Conservation (phyloP, 1,284 basidiomycete genomes). For the Porogramme epimiltina region DNA sequence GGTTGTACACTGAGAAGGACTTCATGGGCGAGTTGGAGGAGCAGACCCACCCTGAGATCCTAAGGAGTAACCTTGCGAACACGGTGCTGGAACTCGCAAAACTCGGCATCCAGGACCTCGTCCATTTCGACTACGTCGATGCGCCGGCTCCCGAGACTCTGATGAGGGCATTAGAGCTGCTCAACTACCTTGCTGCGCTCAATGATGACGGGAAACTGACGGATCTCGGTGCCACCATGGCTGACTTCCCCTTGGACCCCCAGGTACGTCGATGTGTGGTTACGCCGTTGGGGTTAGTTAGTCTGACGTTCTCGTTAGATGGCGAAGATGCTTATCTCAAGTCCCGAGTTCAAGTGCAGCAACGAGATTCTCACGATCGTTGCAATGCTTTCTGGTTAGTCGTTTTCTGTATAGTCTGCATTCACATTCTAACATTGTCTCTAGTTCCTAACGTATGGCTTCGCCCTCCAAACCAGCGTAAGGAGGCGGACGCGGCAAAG, state of each 20-base stretch:
- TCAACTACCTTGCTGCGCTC: constrained; percentile 91
- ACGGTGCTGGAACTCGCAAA: constrained; percentile 95
- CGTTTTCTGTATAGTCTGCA: too few species aligned
- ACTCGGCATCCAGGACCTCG: constrained; percentile 89
- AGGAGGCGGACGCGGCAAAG: constrained; percentile 93
- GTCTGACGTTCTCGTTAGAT: constrained; percentile 45
- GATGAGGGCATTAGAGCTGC: constrained; percentile 94
- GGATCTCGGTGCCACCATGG: constrained; percentile 89
- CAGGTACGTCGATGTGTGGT: constrained; percentile 55
- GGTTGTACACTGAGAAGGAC: constrained; percentile 96
- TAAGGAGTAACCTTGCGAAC: constrained; percentile 91
- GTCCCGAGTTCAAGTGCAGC: constrained; percentile 94
- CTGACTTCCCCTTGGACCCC: constrained; percentile 97
- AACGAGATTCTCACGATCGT: constrained; percentile 96
- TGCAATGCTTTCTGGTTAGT: constrained; percentile 90
- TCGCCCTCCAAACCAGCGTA: constrained; percentile 84
- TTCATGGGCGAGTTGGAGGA: constrained; percentile 96
- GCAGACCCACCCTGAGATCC: constrained; percentile 95
- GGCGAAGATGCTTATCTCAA: constrained; percentile 93
- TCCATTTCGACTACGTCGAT: constrained; percentile 94
- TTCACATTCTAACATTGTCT: not conserved
- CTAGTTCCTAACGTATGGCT: constrained; percentile 93
- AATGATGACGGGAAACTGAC: constrained; percentile 96
- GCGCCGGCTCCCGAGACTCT: constrained; percentile 97
- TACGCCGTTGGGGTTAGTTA: not conserved